Base-by-base conservation (phyloP, 2,329 filamentous ascomycete species). In the Diplodia scrobiculata region DNA sequence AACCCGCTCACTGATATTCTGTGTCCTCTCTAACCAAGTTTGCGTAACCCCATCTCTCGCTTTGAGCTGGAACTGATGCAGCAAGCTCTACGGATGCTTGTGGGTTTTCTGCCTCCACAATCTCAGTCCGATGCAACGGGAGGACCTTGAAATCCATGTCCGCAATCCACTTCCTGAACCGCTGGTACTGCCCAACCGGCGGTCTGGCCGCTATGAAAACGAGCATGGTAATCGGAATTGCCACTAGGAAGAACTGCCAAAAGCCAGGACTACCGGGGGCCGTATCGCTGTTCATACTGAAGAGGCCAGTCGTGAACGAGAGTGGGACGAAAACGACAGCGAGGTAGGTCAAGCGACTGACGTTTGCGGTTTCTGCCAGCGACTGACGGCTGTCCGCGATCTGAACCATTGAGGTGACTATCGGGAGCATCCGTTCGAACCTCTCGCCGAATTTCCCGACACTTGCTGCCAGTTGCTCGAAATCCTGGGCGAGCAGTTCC, bases 181-280 rank as follows among this genome's bases (percentile, higher is more conserved):
- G 32, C 2, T 11, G 32, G 32, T 34, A 34, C 32, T 9, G 7
- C 19, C 25, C 19, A 21, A 50, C 17, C 2, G 55, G 55, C 21
- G 38, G 55, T 10, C 55, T 25, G 5, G 55, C 55, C 4, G 25
- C 41, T 9, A 47, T 10, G 14, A 60, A 59, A 14, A 60, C 55
- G 1, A 60, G 4, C 13, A 60, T n/a, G 13, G 47, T 53, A 11
- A 66, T n/a, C 5, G 65, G 65, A 10, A 67, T 19, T 11, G 65
- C 65, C 2, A 67, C 65, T 3, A n/a, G 48, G 48, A 67, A 67
- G 32, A 34, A 67, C n/a, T 51, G n/a, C 65, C 65, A 67, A 19
- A 67, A 67, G 9, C 32, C 14, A 1, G 13, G 25, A 2, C 58
- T 29, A 1, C 65, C 47, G 3, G 65, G 65, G 4, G 48, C 38